A percentile compares a stretch with the other conserved stretches of the same genome.
phyloP scores from a whole-genome alignment of 768 basidiomycete genomes.

The Lactarius akahatsu region DNA sequence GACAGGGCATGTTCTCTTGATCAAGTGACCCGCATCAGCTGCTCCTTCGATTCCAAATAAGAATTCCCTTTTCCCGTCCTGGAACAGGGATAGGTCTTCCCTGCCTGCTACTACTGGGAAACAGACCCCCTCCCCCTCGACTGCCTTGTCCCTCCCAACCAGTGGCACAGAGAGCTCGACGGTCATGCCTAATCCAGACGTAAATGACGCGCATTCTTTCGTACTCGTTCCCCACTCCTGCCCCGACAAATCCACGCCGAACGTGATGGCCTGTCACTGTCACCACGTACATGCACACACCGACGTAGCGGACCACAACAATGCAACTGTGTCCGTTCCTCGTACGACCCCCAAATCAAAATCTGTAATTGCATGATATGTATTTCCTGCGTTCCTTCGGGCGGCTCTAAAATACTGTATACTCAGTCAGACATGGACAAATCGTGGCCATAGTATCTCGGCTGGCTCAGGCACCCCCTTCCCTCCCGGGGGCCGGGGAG shows the following conservation, averaged over 20 bases:
- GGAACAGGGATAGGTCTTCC: not conserved
- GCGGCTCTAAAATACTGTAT: not conserved
- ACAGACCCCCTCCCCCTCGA: not conserved
- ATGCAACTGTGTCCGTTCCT: not conserved
- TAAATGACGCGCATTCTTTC: not conserved
- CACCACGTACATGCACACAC: not conserved
- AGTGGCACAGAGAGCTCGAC: conserved; percentile 1
- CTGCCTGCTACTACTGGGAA: not conserved
- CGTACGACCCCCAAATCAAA: not conserved
- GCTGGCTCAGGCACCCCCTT: not conserved
- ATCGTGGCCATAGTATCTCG: not conserved
- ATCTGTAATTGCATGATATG: not conserved
- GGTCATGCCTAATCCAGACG: not conserved
- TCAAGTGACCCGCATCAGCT: conserved; percentile 15
- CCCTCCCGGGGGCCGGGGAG: not conserved
- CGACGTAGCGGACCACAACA: not conserved
- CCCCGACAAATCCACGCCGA: not conserved
- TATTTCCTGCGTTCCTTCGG: not conserved
- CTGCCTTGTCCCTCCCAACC: not conserved
- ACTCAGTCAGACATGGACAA: not conserved
- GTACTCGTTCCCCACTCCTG: not conserved
- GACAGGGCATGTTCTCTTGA: not conserved
- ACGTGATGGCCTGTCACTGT: not conserved
- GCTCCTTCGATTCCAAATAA: not conserved
- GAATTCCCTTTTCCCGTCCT: not conserved